phyloP scores from a whole-genome alignment of 805 yeast species.

The Metschnikowia picachoensis region DNA sequence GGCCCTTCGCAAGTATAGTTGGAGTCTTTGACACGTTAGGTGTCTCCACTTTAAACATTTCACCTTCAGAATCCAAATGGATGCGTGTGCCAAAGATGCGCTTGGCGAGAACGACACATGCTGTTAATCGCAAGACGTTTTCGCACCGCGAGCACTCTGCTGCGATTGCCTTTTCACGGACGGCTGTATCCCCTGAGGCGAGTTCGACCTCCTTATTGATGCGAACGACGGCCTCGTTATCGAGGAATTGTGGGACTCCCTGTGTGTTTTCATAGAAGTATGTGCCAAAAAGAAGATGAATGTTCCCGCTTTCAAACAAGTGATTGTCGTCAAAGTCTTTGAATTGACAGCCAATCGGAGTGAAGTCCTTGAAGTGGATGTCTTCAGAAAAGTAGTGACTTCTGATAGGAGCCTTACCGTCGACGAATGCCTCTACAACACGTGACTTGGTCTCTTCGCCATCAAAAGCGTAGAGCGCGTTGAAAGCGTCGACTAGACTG shows the following conservation, averaged over 20 bases:
- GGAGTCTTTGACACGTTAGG: constrained; percentile 12
- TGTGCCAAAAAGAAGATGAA: constrained; percentile 22
- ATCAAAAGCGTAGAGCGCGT: constrained; percentile 8
- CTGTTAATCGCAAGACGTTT: constrained; percentile 24
- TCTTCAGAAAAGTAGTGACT: constrained; percentile 60
- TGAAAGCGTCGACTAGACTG: constrained; percentile 9
- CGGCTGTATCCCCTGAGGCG: constrained; percentile 1
- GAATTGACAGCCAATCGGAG: constrained; percentile 49
- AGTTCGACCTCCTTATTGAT: constrained; percentile 16
- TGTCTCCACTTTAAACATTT: constrained; percentile 8
- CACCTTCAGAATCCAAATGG: constrained; percentile 4
- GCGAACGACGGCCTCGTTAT: constrained; percentile 17
- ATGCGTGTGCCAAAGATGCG: constrained; percentile 18
- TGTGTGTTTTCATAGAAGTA: constrained; percentile 11
- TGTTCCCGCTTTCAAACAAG: constrained; percentile 30
- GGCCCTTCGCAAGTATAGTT: background rate
- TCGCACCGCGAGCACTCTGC: constrained; percentile 22
- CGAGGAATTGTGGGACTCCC: constrained; percentile 21
- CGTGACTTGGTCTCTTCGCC: constrained; percentile 10
- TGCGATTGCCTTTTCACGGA: constrained; percentile 6
- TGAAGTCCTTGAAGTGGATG: constrained; percentile 56
- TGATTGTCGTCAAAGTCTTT: constrained; percentile 59
- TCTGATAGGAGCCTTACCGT: constrained; percentile 39
- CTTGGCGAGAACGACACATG: constrained; percentile 24
- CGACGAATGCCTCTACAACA: constrained; percentile 8